phyloP scores from a whole-genome alignment of 306 rosid species.

The Casuarina equisetifolia region DNA sequence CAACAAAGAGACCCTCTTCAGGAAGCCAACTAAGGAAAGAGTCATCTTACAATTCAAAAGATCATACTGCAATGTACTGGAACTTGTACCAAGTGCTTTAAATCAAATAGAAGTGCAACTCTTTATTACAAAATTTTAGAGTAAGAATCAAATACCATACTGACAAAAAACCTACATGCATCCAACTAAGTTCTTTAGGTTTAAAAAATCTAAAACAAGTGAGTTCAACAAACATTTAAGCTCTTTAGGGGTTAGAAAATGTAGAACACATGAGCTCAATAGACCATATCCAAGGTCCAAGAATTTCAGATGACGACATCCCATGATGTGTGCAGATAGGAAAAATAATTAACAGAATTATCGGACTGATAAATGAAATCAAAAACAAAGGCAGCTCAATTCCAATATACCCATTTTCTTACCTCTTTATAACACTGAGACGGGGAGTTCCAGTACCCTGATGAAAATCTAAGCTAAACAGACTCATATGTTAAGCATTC shows the following conservation, averaged over 20 bases:
- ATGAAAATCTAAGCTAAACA: not conserved
- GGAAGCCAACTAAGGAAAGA: slow-evolving; percentile 21
- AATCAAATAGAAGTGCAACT: not conserved
- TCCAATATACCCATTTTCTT: not conserved
- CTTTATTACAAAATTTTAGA: not conserved
- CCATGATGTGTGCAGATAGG: not conserved
- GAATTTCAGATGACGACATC: not conserved
- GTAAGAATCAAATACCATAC: slow-evolving; percentile 6
- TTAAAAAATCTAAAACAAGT: slow-evolving; percentile 5
- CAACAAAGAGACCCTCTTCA: slow-evolving; percentile 39
- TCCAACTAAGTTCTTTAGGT: slow-evolving; percentile 4
- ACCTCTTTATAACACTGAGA: not conserved
- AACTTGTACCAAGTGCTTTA: not conserved
- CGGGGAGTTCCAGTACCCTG: not conserved
- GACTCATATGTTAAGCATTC: not conserved
- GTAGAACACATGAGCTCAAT: not conserved
- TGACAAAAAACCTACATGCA: slow-evolving; percentile 1
- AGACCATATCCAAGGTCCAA: not conserved
- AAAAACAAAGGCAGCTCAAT: not conserved
- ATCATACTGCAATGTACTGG: not conserved
- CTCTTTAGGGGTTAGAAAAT: slow-evolving; percentile 2
- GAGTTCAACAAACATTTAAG: not conserved
- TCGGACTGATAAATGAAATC: not conserved
- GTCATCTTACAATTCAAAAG: slow-evolving; percentile 15
- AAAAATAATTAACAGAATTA: not conserved